Base-by-base conservation (phyloP, 192 early-diverging fungal genomes). In the Spizellomyces sp. region DNA sequence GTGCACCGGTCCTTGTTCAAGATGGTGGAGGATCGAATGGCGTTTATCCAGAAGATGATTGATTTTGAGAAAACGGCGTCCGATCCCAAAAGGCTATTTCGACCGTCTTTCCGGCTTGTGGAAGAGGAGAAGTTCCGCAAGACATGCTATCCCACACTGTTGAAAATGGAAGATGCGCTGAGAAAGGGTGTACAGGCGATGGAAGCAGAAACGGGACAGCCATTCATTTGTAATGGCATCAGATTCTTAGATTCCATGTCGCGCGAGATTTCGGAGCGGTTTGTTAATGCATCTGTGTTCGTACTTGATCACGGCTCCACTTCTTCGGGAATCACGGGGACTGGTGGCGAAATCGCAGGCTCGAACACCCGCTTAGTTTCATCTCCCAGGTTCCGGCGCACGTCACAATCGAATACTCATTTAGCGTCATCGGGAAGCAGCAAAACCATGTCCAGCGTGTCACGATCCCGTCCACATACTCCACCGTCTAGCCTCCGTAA, bases 51-150 rank as follows among this genome's bases (percentile, higher is more conserved):
- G 81, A 80, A 79, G 73, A 93, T 94, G 87, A 80, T 84, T 27
- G 84, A 90, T 7, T 94, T 94, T 73, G 93, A 94, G 73, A 83
- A 81, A 54, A 80, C 84, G 0, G 93, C 93, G 3, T 89, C 84
- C 0, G 91, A 94, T 64, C 92, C 92, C 9, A 79, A 81, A 42
- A 77, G 93, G 41, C 74, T 94, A 19, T 91, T 91, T 61, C 80
- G 86, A 59, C 76, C 83, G 19, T 93, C 91, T 0, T 94, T 94
- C 75, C 88, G 86, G 67, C 76, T 94, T n/a, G 66, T 90, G 27
- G 92, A 94, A 73, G 93, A 94, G 71, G 93, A 94, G 50, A 83
- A 86, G 74, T 94, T 90, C 78, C 70, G 93, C 41, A 92, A 92
- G 54, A 83, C 87, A 1, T 91, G 90, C 43, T 90, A 87, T 63